Base-by-base conservation (phyloP, 768 basidiomycete genomes). In the Serpula lacrymans region DNA sequence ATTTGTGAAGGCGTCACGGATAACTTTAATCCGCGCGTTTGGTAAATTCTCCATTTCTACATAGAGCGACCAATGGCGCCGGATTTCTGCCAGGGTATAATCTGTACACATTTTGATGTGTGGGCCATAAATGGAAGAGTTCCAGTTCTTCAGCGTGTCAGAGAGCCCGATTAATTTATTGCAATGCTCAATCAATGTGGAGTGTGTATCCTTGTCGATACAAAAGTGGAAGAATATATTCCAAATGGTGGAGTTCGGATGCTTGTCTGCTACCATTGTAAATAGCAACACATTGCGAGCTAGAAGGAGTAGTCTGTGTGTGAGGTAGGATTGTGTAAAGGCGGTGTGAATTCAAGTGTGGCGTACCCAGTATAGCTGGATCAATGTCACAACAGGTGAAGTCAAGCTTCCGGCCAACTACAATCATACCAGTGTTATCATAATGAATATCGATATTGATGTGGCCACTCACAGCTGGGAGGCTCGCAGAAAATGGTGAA, bases 341-440 rank as follows among this genome's bases (percentile, higher is more conserved):
- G 16, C 20, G 16, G n/a, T n/a, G n/a, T n/a, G n/a, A n/a, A n/a
- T n/a, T n/a, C n/a, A n/a, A n/a, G n/a, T n/a, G n/a, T n/a, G 17
- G 30, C 57, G 13, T 42, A 72, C 75, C 71, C 31, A 77, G 46
- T n/a, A 74, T 54, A 0, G 65, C 75, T 2, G 75, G 67, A 24
- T 78, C 75, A 28, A 59, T 50, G 52, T 78, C 75, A 39, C 70
- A 74, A 40, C 72, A 76, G 12, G 74, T 78, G 34, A 76, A 68
- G 48, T 77, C 75, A n/a, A 75, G 45, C 1, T 34, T 33, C 18
- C 72, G 60, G 21, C 43, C 39, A n/a, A 40, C 63, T 61, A n/a
- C n/a, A n/a, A n/a, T n/a, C n/a, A n/a, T n/a, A n/a, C n/a, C n/a
- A n/a, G n/a, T n/a, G n/a, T n/a, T n/a, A n/a, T n/a, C n/a, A n/a